Evolutionary conservation across 768 basidiomycete species (phyloP), one percentile per base, ranked within the genome.

Genomic region (Boletus reticulatus): DNA sequence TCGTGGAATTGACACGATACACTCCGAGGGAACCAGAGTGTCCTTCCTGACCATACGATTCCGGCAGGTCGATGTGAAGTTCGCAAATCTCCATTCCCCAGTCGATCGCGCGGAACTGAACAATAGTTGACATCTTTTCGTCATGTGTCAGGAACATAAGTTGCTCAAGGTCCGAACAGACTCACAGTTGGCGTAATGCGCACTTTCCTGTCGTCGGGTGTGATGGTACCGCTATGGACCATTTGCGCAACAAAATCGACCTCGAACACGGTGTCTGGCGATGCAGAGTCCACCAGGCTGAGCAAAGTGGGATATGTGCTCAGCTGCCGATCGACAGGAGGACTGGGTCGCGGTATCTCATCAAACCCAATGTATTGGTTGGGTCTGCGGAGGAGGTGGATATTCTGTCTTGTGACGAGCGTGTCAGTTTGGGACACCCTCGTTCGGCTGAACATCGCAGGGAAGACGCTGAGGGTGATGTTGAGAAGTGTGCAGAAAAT

Each of bases 61-160:
- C 58, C 5, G 58, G 58, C 14, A 60, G 13, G 36, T 55, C 50
- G 4, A 59, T 2, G 19, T 60, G 58, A 29, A 60, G 58, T 9
- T 55, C 59, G 13, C 58, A 60, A 2, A 43, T 55, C 24, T 47
- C 59, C 58, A 60, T 60, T 10, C 58, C 59, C 59, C 59, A 60
- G 41, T 60, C 59, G 3, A 60, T 60, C 0, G 59, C 52, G 12
- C 58, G 58, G 38, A 60, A 60, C 44, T 60, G 59, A n/a, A 60
- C 11, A 31, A 60, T 47, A 1, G 58, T 60, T 4, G 59, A 60
- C 48, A 60, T 39, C 59, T 60, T 39, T 43, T 4, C 11, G 22
- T 38, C 6, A 13, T 14, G 22, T 5, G 24, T 50, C 43, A 56
- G 34, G 34, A 36, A 14, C 3, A 14, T 14, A 14, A 4, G 2